Conservation (phyloP, 768 basidiomycete species). For the Naematelia encephala region DNA sequence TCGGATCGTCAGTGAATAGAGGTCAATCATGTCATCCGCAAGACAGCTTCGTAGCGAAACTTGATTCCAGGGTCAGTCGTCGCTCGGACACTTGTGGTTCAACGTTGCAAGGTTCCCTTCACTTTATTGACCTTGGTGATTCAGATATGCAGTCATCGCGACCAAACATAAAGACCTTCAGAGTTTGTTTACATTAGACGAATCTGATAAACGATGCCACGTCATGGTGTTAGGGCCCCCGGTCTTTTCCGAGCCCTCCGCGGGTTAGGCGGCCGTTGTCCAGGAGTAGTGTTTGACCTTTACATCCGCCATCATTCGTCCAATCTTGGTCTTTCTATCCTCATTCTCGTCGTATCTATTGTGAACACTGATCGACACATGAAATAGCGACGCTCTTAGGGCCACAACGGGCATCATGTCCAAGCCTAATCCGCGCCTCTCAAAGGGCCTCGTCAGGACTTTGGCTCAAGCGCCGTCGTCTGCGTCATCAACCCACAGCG, state of each 20-base stretch:
- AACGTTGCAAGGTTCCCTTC: no score
- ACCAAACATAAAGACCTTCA: no score
- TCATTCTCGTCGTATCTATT: no score
- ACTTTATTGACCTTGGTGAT: no score
- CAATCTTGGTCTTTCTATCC: neutral
- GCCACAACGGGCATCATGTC: slow-evolving; percentile 19
- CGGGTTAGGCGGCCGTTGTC: neutral
- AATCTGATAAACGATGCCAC: no score
- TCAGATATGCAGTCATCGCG: no score
- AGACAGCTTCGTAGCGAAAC: no score
- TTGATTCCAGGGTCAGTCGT: no score
- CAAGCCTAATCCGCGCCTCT: slow-evolving; percentile 41
- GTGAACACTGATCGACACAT: neutral
- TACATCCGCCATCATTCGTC: neutral
- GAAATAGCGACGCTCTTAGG: neutral
- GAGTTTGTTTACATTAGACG: no score
- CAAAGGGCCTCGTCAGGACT: slow-evolving; percentile 37
- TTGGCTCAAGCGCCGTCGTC: slow-evolving; percentile 21
- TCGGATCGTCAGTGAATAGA: no score
- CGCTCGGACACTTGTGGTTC: no score
- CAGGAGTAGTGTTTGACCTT: neutral
- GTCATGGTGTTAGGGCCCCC: neutral
- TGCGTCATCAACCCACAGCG: slow-evolving; percentile 1
- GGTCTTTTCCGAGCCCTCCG: neutral
- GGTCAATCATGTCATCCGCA: no score